Conservation (phyloP, 345 rosid genomes). For the Lenwebbia sp. region DNA sequence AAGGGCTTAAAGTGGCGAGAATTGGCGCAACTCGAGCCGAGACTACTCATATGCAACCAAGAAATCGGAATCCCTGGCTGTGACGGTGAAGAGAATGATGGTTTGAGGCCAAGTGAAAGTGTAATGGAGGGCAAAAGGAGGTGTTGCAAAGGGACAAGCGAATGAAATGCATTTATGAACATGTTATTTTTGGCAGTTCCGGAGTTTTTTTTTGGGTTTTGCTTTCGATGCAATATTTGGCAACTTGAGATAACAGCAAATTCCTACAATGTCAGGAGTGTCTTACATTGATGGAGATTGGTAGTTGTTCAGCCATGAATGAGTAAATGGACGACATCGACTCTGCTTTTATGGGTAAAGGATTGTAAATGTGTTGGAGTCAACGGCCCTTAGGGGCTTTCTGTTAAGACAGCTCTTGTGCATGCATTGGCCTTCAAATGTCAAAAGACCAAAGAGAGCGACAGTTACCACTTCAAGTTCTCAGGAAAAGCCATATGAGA, state of each 20-base stretch:
- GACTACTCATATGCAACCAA: conserved; percentile 14
- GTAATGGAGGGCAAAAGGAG: background rate
- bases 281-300: background rate
- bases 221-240: background rate
- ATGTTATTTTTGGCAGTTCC: too few relatives aligned
- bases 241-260: background rate
- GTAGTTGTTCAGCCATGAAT: background rate
- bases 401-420: background rate
- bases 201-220: background rate
- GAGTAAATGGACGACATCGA: background rate
- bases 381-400: background rate
- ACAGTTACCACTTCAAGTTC: background rate
- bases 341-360: background rate
- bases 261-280: background rate
- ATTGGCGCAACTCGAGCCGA: conserved; percentile 1
- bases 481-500: background rate
- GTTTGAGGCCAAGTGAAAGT: background rate
- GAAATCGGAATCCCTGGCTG: background rate
- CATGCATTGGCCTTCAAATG: background rate
- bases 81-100: background rate
- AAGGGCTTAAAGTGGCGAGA: conserved; percentile 14
- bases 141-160: background rate
- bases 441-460: background rate
- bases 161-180: background rate
- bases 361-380: background rate